phyloP scores from a whole-genome alignment of 306 rosid genomes.

The Inga oerstediana region DNA sequence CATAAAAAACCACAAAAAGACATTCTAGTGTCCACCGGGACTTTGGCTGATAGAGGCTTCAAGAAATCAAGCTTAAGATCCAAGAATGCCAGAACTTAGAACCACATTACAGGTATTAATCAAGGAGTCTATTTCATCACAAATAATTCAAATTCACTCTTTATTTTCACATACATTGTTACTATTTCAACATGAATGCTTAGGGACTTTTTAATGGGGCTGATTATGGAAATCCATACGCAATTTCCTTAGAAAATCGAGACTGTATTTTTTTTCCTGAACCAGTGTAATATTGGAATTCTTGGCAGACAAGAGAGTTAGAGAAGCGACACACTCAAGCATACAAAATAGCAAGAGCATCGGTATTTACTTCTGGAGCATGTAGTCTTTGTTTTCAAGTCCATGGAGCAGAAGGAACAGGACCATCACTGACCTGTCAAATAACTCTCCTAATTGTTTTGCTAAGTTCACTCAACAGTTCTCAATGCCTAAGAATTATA shows the following conservation, averaged over 20 bases:
- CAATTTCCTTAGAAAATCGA: not conserved
- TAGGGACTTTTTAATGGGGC: not conserved
- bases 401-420: slow-evolving; percentile 3
- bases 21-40: not conserved
- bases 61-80: not conserved
- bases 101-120: not conserved
- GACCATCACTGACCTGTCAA: not conserved
- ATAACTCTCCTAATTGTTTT: not conserved
- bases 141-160: slow-evolving; percentile 10
- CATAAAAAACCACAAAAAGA: not conserved
- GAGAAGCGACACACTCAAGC: not conserved
- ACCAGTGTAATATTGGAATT: slow-evolving; percentile 2
- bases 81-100: not conserved
- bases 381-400: not conserved
- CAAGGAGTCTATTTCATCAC: not conserved
- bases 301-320: not conserved
- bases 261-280: not conserved
- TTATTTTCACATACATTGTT: not conserved
- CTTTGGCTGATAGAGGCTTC: not conserved
- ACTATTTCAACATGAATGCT: not conserved
- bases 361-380: slow-evolving; percentile 15
- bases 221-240: not conserved
- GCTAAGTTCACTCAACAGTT: not conserved
- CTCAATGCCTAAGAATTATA: not conserved
- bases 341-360: not conserved